phyloP scores from a whole-genome alignment of 2,329 filamentous ascomycete genomes.

The Balansia obtecta region DNA sequence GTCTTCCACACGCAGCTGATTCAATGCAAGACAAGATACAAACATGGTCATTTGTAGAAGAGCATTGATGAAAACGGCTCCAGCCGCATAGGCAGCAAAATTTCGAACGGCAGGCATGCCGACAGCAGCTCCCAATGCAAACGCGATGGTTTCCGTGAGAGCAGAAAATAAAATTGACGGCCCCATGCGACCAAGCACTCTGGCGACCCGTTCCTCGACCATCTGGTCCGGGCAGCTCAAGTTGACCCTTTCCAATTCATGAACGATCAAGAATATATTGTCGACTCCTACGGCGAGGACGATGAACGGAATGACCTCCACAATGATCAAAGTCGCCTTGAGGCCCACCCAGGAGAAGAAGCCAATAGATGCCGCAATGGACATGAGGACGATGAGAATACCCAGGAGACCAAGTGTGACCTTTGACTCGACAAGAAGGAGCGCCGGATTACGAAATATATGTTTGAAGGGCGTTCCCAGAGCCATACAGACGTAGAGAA shows the following conservation, averaged over 20 bases:
- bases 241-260: slow-evolving; percentile 95
- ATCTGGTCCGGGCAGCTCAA: slow-evolving; percentile 79
- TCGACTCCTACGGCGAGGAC: slow-evolving; percentile 94
- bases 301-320: slow-evolving; percentile 95
- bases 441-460: slow-evolving; percentile 68
- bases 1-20: slow-evolving; percentile 82
- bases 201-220: slow-evolving; percentile 74
- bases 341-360: slow-evolving; percentile 85
- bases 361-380: slow-evolving; percentile 87
- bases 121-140: slow-evolving; percentile 83
- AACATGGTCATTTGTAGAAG: slow-evolving; percentile 97
- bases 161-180: slow-evolving; percentile 93
- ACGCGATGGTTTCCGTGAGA: slow-evolving; percentile 87
- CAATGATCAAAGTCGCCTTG: slow-evolving; percentile 94
- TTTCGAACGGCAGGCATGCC: slow-evolving; percentile 97
- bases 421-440: slow-evolving; percentile 87
- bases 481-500: slow-evolving; percentile 87
- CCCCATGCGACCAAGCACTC: slow-evolving; percentile 88
- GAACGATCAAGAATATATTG: slow-evolving; percentile 97
- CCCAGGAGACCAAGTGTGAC: slow-evolving; percentile 91
- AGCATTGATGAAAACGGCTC: slow-evolving; percentile 93
- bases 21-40: slow-evolving; percentile 78
- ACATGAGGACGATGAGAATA: slow-evolving; percentile 94
- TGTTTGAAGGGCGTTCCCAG: slow-evolving; percentile 76
- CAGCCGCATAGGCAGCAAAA: slow-evolving; percentile 92